Evolutionary conservation across 2,329 filamentous ascomycete genomes (phyloP), one percentile per base, ranked within the genome.

Genomic region (Fusarium torulosum): DNA sequence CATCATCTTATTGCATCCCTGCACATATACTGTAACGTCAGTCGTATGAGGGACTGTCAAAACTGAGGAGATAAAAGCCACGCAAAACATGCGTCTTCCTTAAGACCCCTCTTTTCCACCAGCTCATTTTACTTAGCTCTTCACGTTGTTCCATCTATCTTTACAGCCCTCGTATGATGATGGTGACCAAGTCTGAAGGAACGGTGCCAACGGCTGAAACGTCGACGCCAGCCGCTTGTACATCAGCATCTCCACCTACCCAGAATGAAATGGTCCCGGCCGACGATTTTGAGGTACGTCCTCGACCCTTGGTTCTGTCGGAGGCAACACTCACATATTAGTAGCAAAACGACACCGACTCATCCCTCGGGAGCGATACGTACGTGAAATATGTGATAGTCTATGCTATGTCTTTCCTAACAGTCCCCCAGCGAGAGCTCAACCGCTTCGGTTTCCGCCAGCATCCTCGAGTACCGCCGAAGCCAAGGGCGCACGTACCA

Each of bases 271-370:
- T 37, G 2, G 7, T 21, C 15, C 46, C 29, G 6, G 53, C 46
- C 1, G 29, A 53, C 1, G 46, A 53, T 37, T 13, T 31, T 15
- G 46, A 53, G 27, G 46, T 53, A 11, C 0, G 53, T 14, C 3
- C 8, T 23, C 11, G 1, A 31, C 0, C 3, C 17, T 21, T 1
- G 0, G 4, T 25, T 0, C 5, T 0, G 7, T 5, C 0, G 4
- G n/a, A 9, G 2, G 20, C 1, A 0, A 11, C 4, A 1, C 53
- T 55, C 1, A 55, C 33, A 6, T 7, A 2, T 10, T 0, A 7
- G 4, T 25, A 56, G 46, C 27, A 56, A 7, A 29, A 42, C 0
- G 53, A 57, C 53, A 21, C n/a, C 7, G 47, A 57, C 17, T 57
- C 46, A 10, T 57, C 47, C 10, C 40, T 53, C 0, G 47, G 38